A percentile compares a stretch with the other conserved stretches of the same genome.
Evolutionary conservation across 768 basidiomycete genomes (phyloP).

Genomic region (Amanita inopinata): DNA sequence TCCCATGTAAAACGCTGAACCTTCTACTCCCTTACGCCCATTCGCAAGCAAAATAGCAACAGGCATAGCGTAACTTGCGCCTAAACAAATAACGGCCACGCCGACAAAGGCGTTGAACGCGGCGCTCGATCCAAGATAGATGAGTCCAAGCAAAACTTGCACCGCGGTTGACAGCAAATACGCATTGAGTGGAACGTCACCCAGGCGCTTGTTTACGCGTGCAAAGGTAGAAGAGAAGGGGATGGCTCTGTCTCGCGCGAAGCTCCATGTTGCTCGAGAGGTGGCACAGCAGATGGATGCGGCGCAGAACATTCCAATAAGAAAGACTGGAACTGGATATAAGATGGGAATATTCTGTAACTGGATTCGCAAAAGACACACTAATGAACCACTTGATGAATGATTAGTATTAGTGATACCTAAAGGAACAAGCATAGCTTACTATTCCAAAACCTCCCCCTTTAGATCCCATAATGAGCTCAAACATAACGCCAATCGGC

Average conservation of each 20-base stretch:
- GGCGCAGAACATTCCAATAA: constrained; percentile 48
- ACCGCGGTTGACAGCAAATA: constrained; percentile 48
- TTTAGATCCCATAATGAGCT: constrained; percentile 49
- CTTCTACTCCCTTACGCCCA: constrained; percentile 32
- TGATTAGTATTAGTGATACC: background rate
- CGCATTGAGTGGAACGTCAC: constrained; percentile 45
- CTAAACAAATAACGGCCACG: constrained; percentile 56
- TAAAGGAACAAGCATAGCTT: constrained; percentile 11
- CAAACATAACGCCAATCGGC: constrained; percentile 54
- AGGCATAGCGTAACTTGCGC: constrained; percentile 55
- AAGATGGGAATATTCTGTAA: background rate
- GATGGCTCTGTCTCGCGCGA: constrained; percentile 58
- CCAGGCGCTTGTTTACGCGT: constrained; percentile 27
- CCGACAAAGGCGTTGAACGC: constrained; percentile 65
- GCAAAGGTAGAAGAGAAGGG: constrained; percentile 42
- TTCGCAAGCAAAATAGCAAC: constrained; percentile 41
- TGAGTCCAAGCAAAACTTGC: constrained; percentile 50
- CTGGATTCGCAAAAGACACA: constrained; percentile 14
- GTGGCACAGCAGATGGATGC: constrained; percentile 60
- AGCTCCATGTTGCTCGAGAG: constrained; percentile 63
- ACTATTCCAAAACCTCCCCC: constrained; percentile 57
- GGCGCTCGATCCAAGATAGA: constrained; percentile 50
- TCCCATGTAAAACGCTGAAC: constrained; percentile 44
- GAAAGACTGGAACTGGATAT: constrained; percentile 32
- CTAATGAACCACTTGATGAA: constrained; percentile 30